Conservation (phyloP, 352 stramenopile species). For the Phytophthora cryptogea region DNA sequence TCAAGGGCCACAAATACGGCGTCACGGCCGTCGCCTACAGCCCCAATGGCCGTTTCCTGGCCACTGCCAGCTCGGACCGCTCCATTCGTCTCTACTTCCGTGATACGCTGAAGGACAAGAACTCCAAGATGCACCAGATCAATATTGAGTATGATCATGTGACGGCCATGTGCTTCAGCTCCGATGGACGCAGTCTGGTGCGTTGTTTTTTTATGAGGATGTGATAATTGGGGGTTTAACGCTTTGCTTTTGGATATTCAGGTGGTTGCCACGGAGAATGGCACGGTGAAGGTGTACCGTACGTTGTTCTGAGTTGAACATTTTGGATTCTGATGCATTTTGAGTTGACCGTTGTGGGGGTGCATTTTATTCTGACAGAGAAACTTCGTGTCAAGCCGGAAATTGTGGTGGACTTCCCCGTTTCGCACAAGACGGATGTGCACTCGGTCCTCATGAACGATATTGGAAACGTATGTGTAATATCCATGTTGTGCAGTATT, state of each 20-base stretch:
- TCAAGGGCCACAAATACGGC: slow-evolving; percentile 77
- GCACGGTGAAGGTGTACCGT: slow-evolving; percentile 78
- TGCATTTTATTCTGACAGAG: slow-evolving; percentile 38
- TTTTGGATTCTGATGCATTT: not conserved
- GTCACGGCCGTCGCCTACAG: slow-evolving; percentile 72
- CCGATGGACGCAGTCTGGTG: slow-evolving; percentile 71
- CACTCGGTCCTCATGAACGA: slow-evolving; percentile 87
- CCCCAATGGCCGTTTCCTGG: slow-evolving; percentile 79
- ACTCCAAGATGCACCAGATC: slow-evolving; percentile 63
- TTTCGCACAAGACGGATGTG: slow-evolving; percentile 75
- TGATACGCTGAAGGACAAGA: slow-evolving; percentile 66
- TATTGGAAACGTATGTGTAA: slow-evolving; percentile 53
- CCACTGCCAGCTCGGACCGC: slow-evolving; percentile 74
- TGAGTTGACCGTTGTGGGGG: slow-evolving; percentile 2
- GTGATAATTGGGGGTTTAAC: not conserved
- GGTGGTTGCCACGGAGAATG: slow-evolving; percentile 67
- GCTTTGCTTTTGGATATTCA: slow-evolving; percentile 11
- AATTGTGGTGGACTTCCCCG: slow-evolving; percentile 61
- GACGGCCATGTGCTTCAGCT: slow-evolving; percentile 77
- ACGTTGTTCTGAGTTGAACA: slow-evolving; percentile 15
- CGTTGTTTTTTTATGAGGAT: not conserved
- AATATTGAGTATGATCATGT: slow-evolving; percentile 82
- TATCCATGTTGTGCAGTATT: not conserved
- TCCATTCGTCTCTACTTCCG: slow-evolving; percentile 74
- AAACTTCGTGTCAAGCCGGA: slow-evolving; percentile 80